Conservation (phyloP, 1,284 basidiomycete species). For the Ustanciosporium gigantosporum region DNA sequence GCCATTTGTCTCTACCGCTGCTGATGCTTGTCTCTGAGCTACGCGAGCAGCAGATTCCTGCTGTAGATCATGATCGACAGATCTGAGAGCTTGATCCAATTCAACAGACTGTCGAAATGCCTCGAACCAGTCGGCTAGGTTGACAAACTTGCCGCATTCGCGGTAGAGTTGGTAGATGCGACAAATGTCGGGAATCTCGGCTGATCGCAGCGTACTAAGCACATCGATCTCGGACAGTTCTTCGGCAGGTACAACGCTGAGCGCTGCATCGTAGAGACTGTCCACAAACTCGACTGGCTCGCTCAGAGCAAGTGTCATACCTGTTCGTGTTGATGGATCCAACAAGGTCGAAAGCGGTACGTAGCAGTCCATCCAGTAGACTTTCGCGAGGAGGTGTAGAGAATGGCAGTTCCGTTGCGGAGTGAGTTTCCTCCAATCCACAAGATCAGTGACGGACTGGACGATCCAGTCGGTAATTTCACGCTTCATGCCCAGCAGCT, state of each 20-base stretch:
- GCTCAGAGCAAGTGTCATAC: conserved; percentile 13
- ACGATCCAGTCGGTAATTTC: conserved; percentile 39
- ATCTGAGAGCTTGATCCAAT: conserved; percentile 3
- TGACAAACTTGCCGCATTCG: conserved; percentile 54
- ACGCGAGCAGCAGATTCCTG: background rate
- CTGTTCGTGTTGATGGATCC: conserved; percentile 20
- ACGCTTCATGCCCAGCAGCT: conserved; percentile 32
- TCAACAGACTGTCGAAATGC: conserved; percentile 49
- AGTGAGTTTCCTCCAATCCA: conserved; percentile 16
- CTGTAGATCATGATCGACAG: conserved; percentile 1
- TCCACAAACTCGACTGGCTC: conserved; percentile 26
- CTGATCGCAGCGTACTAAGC: conserved; percentile 1
- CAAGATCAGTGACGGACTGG: conserved; percentile 11
- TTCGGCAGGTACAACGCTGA: conserved; percentile 19
- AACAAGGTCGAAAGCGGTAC: conserved; percentile 15
- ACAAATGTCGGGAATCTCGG: conserved; percentile 46
- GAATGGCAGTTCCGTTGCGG: conserved; percentile 1
- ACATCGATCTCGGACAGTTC: conserved; percentile 14
- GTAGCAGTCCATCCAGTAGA: conserved; percentile 32
- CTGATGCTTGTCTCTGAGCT: background rate
- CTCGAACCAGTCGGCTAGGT: conserved; percentile 56
- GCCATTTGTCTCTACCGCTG: no score
- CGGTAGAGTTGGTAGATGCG: conserved; percentile 44
- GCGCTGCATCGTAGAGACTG: conserved; percentile 26
- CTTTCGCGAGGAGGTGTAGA: conserved; percentile 15